These are phyloP conservation scores for Exutisphaerella laricina DNA, from an alignment of 2,329 filamentous ascomycete genomes.

Conservation along the genomic window DNA sequence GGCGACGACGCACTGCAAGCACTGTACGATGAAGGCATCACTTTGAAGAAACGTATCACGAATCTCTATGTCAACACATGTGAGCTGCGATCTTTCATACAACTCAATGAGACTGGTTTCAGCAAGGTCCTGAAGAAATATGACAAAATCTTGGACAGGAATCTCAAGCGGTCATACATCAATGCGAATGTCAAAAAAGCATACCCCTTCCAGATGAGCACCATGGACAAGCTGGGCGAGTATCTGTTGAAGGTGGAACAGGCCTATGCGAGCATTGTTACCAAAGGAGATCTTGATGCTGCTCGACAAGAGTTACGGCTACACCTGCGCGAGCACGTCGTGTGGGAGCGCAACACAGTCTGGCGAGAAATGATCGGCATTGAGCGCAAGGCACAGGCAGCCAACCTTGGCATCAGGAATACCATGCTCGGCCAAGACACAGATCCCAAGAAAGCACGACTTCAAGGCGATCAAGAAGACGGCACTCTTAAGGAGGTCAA, in stretches of 20 bases:
- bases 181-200: conserved; percentile 66
- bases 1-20: conserved; percentile 68
- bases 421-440: conserved; percentile 72
- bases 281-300: conserved; percentile 67
- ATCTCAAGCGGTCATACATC: conserved; percentile 73
- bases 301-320: conserved; percentile 82
- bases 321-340: conserved; percentile 90
- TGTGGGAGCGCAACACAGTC: conserved; percentile 98
- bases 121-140: conserved; percentile 97
- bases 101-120: conserved; percentile 95
- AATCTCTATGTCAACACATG: conserved; percentile 86
- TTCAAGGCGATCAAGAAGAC: conserved; percentile 79
- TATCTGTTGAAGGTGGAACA: conserved; percentile 70
- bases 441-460: conserved; percentile 60
- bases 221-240: conserved; percentile 63
- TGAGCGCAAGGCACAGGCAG: conserved; percentile 89
- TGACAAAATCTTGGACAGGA: conserved; percentile 87
- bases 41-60: conserved; percentile 86
- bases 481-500: conserved; percentile 60
- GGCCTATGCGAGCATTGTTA: conserved; percentile 75
- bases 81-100: conserved; percentile 91
- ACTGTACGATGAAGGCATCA: conserved; percentile 66
- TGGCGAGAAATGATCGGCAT: conserved; percentile 99
- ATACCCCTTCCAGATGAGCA: conserved; percentile 72
- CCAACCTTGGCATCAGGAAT: conserved; percentile 72